Evolutionary conservation across 2,329 filamentous ascomycete genomes (phyloP).

Genomic region (Aspergillus sp.): DNA sequence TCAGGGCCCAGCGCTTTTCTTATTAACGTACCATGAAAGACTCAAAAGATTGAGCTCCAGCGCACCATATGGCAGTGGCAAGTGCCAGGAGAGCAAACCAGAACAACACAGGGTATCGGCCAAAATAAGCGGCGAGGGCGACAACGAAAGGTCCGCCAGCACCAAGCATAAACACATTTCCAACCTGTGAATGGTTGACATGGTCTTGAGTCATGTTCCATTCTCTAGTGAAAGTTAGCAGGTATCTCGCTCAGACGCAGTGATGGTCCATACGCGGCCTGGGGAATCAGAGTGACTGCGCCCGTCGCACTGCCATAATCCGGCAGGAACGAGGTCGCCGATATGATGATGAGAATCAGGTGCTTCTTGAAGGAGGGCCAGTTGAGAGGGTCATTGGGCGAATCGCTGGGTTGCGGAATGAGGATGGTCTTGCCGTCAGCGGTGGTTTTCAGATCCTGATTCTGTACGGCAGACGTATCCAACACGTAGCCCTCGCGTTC

Average conservation of each 20-base stretch:
- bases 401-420: constrained; percentile 39
- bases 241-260: not conserved
- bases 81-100: constrained; percentile 38
- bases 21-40: constrained; percentile 29
- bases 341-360: constrained; percentile 39
- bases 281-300: constrained; percentile 40
- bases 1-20: not conserved
- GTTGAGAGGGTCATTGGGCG: constrained; percentile 41
- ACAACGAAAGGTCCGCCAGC: constrained; percentile 43
- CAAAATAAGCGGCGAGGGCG: constrained; percentile 43
- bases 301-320: constrained; percentile 46
- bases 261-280: constrained; percentile 26
- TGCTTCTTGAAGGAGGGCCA: constrained; percentile 35
- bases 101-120: constrained; percentile 46
- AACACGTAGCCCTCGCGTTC: constrained; percentile 13
- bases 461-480: constrained; percentile 1
- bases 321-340: constrained; percentile 37
- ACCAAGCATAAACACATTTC: constrained; percentile 47
- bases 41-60: constrained; percentile 36
- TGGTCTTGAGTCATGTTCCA: constrained; percentile 39
- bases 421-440: constrained; percentile 35
- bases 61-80: constrained; percentile 41
- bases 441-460: constrained; percentile 28
- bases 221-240: constrained; percentile 11
- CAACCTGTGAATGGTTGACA: constrained; percentile 42